A percentile compares a stretch with the other conserved stretches of the same genome.
Conservation (phyloP, 257 asterid genomes). For the Ehretia macrophylla region DNA sequence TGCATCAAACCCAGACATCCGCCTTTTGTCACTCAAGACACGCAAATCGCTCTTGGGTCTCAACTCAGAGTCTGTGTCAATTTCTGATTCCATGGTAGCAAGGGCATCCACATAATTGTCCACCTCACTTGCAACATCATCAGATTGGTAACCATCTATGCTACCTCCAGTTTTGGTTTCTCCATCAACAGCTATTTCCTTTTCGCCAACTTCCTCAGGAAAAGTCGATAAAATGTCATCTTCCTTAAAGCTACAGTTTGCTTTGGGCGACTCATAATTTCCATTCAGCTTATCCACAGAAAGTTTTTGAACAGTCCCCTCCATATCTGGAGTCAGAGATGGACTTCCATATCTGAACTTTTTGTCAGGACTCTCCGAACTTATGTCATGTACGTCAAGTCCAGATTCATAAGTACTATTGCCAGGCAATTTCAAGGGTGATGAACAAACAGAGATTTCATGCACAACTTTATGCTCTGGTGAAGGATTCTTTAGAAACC, state of each 20-base stretch:
- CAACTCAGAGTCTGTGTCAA: conserved; percentile 61
- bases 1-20: conserved; percentile 26
- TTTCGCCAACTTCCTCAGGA: background rate
- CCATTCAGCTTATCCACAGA: background rate
- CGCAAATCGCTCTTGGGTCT: conserved; percentile 41
- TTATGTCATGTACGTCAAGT: conserved; percentile 37
- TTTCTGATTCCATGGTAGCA: conserved; percentile 66
- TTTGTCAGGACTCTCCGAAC: conserved; percentile 41
- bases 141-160: conserved; percentile 47
- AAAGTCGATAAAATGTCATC: conserved; percentile 18
- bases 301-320: conserved; percentile 6
- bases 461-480: conserved; percentile 63
- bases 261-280: conserved; percentile 27
- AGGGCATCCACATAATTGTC: conserved; percentile 80
- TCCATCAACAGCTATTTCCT: conserved; percentile 4
- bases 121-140: conserved; percentile 66
- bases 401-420: conserved; percentile 28
- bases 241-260: conserved; percentile 27
- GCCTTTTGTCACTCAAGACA: conserved; percentile 28
- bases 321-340: conserved; percentile 34
- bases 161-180: background rate
- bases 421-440: conserved; percentile 19
- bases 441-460: conserved; percentile 39
- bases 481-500: conserved; percentile 50
- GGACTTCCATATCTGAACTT: conserved; percentile 34